phyloP scores from a whole-genome alignment of 2,329 filamentous ascomycete genomes.

The Teratosphaeria zuluensis region DNA sequence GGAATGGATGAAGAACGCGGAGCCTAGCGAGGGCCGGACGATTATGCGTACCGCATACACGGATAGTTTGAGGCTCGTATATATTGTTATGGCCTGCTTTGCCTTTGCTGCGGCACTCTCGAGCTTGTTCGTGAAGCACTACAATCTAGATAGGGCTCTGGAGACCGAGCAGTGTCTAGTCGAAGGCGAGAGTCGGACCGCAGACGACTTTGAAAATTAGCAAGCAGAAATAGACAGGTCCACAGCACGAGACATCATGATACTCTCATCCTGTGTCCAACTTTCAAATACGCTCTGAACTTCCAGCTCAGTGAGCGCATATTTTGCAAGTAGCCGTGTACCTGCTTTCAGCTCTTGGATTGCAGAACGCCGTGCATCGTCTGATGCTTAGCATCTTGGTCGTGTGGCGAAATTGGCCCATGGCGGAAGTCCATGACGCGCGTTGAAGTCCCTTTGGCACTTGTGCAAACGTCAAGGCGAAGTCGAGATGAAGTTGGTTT shows the following conservation, averaged over 20 bases:
- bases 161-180: constrained; percentile 4
- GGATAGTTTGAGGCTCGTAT: constrained; percentile 1
- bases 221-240: not conserved
- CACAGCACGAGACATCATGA: not conserved
- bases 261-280: not conserved
- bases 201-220: not conserved
- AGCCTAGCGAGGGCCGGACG: not conserved
- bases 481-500: not conserved
- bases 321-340: not conserved
- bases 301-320: too few species aligned
- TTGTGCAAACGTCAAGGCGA: not conserved
- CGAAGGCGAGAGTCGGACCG: not conserved
- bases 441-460: not conserved
- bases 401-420: not conserved
- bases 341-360: not conserved
- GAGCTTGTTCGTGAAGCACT: constrained; percentile 5
- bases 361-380: not conserved
- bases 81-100: constrained; percentile 1
- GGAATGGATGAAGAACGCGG: constrained; percentile 1
- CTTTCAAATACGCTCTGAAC: too few species aligned
- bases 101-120: not conserved
- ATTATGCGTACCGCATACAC: constrained; percentile 2
- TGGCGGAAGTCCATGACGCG: not conserved
- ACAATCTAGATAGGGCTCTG: not conserved
- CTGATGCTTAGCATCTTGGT: not conserved